Conservation (phyloP, 192 early-diverging fungal genomes). For the Coemansia umbellata region DNA sequence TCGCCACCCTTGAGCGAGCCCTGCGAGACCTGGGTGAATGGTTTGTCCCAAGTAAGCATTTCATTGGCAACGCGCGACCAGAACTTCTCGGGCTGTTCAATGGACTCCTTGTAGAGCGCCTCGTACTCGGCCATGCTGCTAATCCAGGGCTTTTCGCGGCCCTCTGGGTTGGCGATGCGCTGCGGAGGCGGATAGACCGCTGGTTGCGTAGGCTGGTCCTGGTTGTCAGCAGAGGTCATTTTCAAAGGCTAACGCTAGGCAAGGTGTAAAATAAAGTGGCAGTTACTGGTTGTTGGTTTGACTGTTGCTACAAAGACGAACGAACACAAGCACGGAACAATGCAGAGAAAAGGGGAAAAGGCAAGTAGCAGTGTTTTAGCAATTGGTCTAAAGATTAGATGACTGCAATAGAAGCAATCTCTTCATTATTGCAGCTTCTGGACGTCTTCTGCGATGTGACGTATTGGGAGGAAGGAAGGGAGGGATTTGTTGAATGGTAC, state of each 20-base stretch:
- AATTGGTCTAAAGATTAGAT: no score
- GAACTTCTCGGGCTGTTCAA: conserved; percentile 76
- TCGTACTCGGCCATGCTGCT: conserved; percentile 75
- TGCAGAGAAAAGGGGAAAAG: not conserved
- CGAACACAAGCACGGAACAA: not conserved
- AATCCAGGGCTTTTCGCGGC: conserved; percentile 63
- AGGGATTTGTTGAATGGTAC: no score
- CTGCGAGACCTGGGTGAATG: conserved; percentile 66
- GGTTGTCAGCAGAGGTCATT: conserved; percentile 31
- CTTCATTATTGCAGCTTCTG: no score
- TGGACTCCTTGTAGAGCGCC: conserved; percentile 72
- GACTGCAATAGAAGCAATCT: no score
- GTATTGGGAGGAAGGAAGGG: no score
- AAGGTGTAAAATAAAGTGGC: not conserved
- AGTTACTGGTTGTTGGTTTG: not conserved
- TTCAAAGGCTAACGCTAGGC: not conserved
- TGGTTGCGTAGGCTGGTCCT: conserved; percentile 19
- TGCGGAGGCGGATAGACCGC: conserved; percentile 54
- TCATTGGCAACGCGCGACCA: conserved; percentile 82
- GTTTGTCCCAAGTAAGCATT: conserved; percentile 74
- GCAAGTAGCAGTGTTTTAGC: no score
- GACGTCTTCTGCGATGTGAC: no score
- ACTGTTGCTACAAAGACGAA: not conserved
- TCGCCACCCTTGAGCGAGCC: conserved; percentile 82
- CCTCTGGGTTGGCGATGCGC: conserved; percentile 58